Conservation (phyloP, 805 yeast species). For the Pichia eremophila region DNA sequence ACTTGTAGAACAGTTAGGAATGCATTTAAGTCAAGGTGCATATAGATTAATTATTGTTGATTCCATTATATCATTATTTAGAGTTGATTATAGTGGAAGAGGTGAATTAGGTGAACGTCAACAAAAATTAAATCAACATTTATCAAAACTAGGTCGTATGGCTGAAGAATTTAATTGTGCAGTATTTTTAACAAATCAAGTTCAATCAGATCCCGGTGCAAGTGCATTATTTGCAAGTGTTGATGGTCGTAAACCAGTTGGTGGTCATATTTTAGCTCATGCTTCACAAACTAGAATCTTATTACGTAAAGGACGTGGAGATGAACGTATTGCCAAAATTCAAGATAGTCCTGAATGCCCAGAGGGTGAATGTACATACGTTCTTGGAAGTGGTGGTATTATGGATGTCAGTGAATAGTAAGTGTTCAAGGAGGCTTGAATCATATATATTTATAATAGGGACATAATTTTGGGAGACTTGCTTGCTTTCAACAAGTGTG, state of each 20-base stretch:
- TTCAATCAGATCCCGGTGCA: conserved; percentile 80
- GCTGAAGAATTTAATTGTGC: conserved; percentile 77
- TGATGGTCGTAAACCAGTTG: conserved; percentile 78
- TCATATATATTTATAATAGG: neutral
- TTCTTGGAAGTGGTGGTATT: conserved; percentile 41
- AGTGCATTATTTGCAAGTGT: conserved; percentile 70
- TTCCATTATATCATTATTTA: conserved; percentile 69
- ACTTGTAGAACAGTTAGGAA: conserved; percentile 56
- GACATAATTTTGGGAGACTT: too few relatives aligned
- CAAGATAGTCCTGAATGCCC: conserved; percentile 80
- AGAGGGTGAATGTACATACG: conserved; percentile 68
- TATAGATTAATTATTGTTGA: conserved; percentile 55
- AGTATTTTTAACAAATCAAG: conserved; percentile 67
- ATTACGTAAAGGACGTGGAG: conserved; percentile 67
- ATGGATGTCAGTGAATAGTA: conserved; percentile 26
- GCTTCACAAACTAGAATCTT: conserved; percentile 71
- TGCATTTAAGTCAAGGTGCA: conserved; percentile 56
- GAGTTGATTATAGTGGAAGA: conserved; percentile 72
- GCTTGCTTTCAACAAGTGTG: too few relatives aligned
- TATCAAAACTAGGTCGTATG: conserved; percentile 42
- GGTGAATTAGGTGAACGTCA: conserved; percentile 73
- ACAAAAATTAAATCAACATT: conserved; percentile 53
- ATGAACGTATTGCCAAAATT: conserved; percentile 70
- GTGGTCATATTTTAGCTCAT: conserved; percentile 77
- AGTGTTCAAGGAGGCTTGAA: neutral